phyloP scores from a whole-genome alignment of 164 flowering plant species.

The Berberis thunbergii region DNA sequence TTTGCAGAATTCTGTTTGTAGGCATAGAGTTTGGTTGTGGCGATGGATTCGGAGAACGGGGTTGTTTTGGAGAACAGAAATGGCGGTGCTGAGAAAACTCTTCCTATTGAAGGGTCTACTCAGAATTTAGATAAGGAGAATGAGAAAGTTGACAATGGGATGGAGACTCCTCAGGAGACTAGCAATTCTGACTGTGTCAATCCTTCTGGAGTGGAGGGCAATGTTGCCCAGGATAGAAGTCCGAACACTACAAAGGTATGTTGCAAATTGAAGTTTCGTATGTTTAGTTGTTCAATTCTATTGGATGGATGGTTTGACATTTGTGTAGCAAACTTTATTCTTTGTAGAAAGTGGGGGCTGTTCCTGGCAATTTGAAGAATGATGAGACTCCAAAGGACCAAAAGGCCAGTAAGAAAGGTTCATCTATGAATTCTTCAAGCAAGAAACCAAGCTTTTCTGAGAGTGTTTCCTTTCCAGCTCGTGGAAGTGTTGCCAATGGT shows the following conservation, averaged over 20 bases:
- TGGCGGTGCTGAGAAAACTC: not conserved
- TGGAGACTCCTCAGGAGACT: not conserved
- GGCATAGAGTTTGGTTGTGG: not conserved
- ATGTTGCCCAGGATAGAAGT: conserved; percentile 20
- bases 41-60: not conserved
- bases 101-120: not conserved
- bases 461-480: conserved; percentile 59
- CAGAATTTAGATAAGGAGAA: not conserved
- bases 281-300: not conserved
- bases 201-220: not conserved
- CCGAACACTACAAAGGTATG: conserved; percentile 42
- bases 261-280: not conserved
- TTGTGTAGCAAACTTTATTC: too few relatives aligned
- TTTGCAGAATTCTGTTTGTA: not conserved
- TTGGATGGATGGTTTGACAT: conserved; percentile 2
- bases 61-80: not conserved
- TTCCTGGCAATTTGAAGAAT: conserved; percentile 21
- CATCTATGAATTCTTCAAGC: conserved; percentile 16
- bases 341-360: conserved; percentile 24
- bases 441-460: conserved; percentile 40
- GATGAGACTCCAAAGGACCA: conserved; percentile 28
- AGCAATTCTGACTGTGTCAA: not conserved
- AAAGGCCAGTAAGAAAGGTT: conserved; percentile 22
- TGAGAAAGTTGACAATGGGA: not conserved
- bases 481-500: conserved; percentile 26